phyloP scores from a whole-genome alignment of 2,329 filamentous ascomycete genomes.

The Venturia oleaginea region DNA sequence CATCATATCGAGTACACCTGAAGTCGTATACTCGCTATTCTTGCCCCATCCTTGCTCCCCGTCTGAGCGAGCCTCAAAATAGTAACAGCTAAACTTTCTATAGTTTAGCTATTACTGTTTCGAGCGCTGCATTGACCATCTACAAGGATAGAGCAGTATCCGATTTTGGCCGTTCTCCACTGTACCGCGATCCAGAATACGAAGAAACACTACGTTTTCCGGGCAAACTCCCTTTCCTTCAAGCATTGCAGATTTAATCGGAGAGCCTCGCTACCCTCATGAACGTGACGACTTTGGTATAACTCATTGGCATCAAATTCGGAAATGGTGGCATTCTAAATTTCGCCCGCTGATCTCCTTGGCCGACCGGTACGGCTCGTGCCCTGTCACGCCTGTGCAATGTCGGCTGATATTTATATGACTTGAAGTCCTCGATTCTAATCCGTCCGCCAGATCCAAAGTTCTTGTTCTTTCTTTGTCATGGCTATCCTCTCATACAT shows the following conservation, averaged over 20 bases:
- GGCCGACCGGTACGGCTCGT: not conserved
- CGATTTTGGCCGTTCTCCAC: too few species aligned
- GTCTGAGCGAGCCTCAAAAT: too few species aligned
- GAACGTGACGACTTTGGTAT: not conserved
- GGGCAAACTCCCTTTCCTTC: not conserved
- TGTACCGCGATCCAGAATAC: not conserved
- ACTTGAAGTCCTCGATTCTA: not conserved
- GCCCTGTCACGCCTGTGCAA: not conserved
- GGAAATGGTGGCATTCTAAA: not conserved
- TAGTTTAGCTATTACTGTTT: too few species aligned
- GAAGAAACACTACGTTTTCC: not conserved
- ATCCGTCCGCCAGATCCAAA: not conserved
- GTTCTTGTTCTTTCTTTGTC: not conserved
- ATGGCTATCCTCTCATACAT: not conserved
- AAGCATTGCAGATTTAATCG: not conserved
- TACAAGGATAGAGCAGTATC: too few species aligned
- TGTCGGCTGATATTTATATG: not conserved
- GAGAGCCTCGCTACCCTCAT: not conserved
- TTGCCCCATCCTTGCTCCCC: too few species aligned
- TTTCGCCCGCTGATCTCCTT: not conserved
- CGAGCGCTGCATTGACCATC: too few species aligned
- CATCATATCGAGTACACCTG: too few species aligned
- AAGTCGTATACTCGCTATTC: too few species aligned
- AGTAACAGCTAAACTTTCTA: too few species aligned
- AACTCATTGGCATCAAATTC: not conserved